Conservation (phyloP, 2,329 filamentous ascomycete species). For the Aspergillus udagawae region DNA sequence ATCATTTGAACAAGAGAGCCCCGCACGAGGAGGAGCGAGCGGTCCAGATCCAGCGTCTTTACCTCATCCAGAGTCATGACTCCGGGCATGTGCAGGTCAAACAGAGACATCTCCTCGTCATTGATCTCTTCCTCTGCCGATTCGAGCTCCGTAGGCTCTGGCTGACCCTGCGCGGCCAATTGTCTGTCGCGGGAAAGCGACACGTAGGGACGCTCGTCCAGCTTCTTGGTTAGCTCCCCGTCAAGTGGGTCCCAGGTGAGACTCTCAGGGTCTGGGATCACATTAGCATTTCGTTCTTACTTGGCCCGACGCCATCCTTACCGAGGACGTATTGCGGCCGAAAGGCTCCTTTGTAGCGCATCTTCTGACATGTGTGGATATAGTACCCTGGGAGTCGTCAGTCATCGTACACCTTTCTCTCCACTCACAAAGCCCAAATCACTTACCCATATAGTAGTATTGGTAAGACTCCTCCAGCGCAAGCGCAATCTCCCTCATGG, state of each 20-base stretch:
- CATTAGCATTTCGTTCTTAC: background rate
- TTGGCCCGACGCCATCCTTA: conserved; percentile 19
- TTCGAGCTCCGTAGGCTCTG: background rate
- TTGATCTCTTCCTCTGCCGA: conserved; percentile 24
- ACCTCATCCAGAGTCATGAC: conserved; percentile 42
- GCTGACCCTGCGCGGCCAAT: conserved; percentile 6
- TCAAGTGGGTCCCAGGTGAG: conserved; percentile 43
- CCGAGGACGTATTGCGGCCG: conserved; percentile 47
- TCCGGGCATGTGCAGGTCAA: conserved; percentile 45
- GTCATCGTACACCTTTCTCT: background rate
- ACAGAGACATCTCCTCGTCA: conserved; percentile 43
- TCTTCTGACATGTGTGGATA: conserved; percentile 55
- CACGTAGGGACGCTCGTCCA: conserved; percentile 43
- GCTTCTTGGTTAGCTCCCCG: conserved; percentile 36
- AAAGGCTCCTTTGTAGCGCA: conserved; percentile 49
- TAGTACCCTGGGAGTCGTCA: conserved; percentile 49
- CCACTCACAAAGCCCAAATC: background rate
- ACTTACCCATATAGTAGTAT: conserved; percentile 62
- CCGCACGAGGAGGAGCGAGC: conserved; percentile 42
- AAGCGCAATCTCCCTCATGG: conserved; percentile 56
- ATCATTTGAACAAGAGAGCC: conserved; percentile 41
- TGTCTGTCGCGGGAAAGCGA: conserved; percentile 40
- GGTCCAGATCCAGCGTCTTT: conserved; percentile 39
- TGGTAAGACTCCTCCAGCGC: conserved; percentile 52
- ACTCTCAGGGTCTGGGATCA: conserved; percentile 42